Evolutionary conservation across 1,139 yeast genomes (phyloP).

Genomic region (Citeromyces hawaiiensis): DNA sequence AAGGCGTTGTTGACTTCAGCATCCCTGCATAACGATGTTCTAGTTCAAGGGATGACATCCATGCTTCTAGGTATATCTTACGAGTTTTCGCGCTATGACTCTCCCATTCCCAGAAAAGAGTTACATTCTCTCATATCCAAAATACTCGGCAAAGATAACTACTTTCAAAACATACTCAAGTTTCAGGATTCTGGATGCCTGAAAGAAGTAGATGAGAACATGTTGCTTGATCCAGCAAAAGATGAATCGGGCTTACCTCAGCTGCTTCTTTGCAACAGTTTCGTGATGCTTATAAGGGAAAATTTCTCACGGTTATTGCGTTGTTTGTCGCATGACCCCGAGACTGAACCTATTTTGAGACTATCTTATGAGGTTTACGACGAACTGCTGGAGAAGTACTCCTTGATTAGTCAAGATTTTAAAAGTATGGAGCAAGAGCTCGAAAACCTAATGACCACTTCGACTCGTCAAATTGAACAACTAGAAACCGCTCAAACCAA

Average conservation of each 20-base stretch:
- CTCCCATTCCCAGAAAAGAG: constrained; percentile 60
- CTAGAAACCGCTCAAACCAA: neutral
- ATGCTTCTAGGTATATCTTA: constrained; percentile 65
- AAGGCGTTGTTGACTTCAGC: constrained; percentile 59
- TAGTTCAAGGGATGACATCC: constrained; percentile 68
- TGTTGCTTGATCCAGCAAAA: constrained; percentile 29
- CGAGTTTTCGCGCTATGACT: constrained; percentile 62
- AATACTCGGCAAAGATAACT: constrained; percentile 73
- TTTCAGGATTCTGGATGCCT: constrained; percentile 49
- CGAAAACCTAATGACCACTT: neutral
- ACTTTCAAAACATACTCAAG: constrained; percentile 58
- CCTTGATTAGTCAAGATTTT: constrained; percentile 18
- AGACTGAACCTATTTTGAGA: constrained; percentile 50
- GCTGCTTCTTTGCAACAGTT: constrained; percentile 56
- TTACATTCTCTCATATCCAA: constrained; percentile 49
- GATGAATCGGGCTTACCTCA: constrained; percentile 84
- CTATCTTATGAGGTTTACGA: constrained; percentile 64
- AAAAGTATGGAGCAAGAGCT: constrained; percentile 18
- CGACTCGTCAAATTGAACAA: constrained; percentile 1
- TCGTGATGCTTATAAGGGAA: constrained; percentile 56
- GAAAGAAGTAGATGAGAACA: constrained; percentile 39
- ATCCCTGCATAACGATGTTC: constrained; percentile 41
- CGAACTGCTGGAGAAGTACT: constrained; percentile 33
- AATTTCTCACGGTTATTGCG: constrained; percentile 56
- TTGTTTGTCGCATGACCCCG: constrained; percentile 67